phyloP scores from a whole-genome alignment of 2,329 filamentous ascomycete genomes.

The Arthrobotrys entomopaga region DNA sequence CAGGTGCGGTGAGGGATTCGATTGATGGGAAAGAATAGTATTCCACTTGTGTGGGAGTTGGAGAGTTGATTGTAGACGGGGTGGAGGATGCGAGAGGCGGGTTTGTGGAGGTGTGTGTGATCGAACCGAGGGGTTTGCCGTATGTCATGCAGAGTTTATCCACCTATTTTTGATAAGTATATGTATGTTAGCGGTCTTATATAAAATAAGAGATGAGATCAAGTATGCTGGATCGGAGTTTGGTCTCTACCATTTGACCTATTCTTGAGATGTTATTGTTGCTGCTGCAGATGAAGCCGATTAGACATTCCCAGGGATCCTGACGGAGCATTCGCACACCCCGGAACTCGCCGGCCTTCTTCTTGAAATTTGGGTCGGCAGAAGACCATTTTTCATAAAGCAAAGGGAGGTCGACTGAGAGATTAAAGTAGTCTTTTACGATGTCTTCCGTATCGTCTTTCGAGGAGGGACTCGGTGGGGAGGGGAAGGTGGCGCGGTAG shows the following conservation, averaged over 20 bases:
- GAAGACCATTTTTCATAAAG: constrained; percentile 89
- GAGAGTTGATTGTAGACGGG: constrained; percentile 22
- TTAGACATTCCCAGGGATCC: constrained; percentile 92
- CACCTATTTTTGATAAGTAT: constrained; percentile 63
- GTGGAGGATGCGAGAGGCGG: constrained; percentile 18
- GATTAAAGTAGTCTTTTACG: constrained; percentile 85
- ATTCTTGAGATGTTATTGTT: constrained; percentile 98
- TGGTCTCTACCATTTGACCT: constrained; percentile 80
- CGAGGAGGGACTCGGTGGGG: constrained; percentile 62
- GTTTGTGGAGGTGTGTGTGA: constrained; percentile 33
- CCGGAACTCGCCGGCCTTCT: constrained; percentile 84
- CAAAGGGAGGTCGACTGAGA: constrained; percentile 76
- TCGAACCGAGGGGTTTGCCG: constrained; percentile 66
- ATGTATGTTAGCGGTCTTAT: not conserved
- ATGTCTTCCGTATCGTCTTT: constrained; percentile 78
- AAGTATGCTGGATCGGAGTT: not conserved
- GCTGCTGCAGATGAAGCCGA: constrained; percentile 97
- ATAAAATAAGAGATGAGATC: not conserved
- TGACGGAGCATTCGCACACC: constrained; percentile 93
- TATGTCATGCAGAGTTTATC: constrained; percentile 90
- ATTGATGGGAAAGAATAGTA: constrained; percentile 91
- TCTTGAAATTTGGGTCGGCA: constrained; percentile 86
- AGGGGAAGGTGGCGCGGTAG: constrained; percentile 74
- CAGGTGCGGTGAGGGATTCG: constrained; percentile 74
- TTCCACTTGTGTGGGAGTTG: constrained; percentile 68